Evolutionary conservation across 345 rosid genomes (phyloP), one percentile per base, ranked within the genome.

Genomic region (Citrus medica): DNA sequence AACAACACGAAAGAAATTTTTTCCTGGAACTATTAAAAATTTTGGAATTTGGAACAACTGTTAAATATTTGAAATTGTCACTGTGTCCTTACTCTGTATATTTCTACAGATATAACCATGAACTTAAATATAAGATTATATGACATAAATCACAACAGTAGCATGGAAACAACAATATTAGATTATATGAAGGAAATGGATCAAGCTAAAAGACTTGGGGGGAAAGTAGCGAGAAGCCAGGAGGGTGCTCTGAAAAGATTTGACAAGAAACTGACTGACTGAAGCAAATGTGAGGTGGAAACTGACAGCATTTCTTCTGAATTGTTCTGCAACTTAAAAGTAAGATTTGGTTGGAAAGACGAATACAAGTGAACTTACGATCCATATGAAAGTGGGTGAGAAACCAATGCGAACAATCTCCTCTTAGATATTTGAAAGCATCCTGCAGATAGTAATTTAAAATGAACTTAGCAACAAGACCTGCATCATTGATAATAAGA

Each of bases 341-440:
- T n/a, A 66, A 51, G 70, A 60, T 22, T 13, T 10, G 66, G 76
- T 40, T 40, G 60, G 76, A 69, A 35, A 75, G 17, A 79, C 56
- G 9, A 64, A 69, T 33, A 74, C 7, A 19, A 75, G 24, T 65
- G 55, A 80, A 92, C 99, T 90, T 86, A 95, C 99, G 98, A 80
- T 93, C 99, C 84, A 91, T 92, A 84, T 95, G 98, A 82, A 95
- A 95, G 83, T 93, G 99, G 10, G 99, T 90, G 53, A 95, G 97
- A 91, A 95, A 95, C 99, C 98, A 95, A 78, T 95, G 97, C 80
- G 87, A 83, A 80, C 99, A 93, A 78, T 93, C 95, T 33, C 98
- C 91, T 85, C 91, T 87, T 65, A 95, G 96, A 83, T 90, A 91
- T 76, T 86, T 94, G 91, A 95, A 95, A 80, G 99, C 98, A 82